Evolutionary conservation across 2,329 filamentous ascomycete species (phyloP).

Genomic region (Fusarium penzigii): DNA sequence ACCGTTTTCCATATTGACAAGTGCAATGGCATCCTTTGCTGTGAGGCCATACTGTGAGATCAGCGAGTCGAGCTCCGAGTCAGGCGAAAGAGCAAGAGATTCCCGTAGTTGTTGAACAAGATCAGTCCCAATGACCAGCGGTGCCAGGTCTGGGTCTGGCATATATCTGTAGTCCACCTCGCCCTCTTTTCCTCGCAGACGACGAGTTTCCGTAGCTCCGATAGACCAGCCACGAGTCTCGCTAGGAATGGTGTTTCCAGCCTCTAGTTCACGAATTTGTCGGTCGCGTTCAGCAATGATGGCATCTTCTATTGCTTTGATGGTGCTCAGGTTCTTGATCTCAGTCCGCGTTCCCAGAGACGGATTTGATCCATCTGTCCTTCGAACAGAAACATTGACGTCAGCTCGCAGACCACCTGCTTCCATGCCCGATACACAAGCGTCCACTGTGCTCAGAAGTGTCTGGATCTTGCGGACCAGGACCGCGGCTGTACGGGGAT

Average conservation of each 20-base stretch:
- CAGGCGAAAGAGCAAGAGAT: conserved; percentile 71
- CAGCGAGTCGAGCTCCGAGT: conserved; percentile 66
- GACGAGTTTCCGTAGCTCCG: conserved; percentile 77
- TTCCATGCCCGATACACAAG: conserved; percentile 92
- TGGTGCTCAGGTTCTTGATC: conserved; percentile 95
- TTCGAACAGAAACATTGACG: conserved; percentile 88
- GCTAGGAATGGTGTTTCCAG: conserved; percentile 72
- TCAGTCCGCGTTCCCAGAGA: conserved; percentile 83
- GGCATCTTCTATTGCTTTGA: conserved; percentile 93
- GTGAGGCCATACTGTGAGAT: conserved; percentile 67
- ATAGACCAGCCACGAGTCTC: conserved; percentile 95
- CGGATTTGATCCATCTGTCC: conserved; percentile 44
- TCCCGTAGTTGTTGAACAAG: conserved; percentile 64
- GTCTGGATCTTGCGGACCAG: conserved; percentile 87
- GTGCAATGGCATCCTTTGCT: conserved; percentile 78
- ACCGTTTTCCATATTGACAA: conserved; percentile 77
- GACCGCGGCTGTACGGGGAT: conserved; percentile 83
- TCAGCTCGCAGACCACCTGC: conserved; percentile 87
- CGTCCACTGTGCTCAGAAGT: conserved; percentile 76
- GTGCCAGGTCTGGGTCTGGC: conserved; percentile 89
- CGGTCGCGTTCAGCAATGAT: conserved; percentile 88
- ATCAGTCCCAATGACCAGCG: conserved; percentile 72
- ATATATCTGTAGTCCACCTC: conserved; percentile 98
- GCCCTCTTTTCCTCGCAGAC: conserved; percentile 88
- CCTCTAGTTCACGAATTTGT: conserved; percentile 78